Base-by-base conservation (phyloP, 108 stramenopile species). In the Cyclotella cryptica region DNA sequence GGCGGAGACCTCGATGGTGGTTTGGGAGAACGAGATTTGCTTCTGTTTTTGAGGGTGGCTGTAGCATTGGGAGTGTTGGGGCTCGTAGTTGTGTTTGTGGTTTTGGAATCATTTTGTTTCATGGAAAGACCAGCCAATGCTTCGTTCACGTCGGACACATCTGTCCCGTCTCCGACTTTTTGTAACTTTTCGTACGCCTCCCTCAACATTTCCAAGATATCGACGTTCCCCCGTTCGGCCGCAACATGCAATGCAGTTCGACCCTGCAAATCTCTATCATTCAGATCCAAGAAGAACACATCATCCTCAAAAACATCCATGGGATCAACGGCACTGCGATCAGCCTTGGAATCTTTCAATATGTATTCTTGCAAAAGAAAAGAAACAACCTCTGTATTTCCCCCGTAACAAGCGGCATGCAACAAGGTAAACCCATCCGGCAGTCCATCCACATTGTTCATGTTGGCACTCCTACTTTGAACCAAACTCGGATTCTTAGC, bases 231-330 rank as follows among this genome's bases (percentile, higher is more conserved):
- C 27, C 55, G 24, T 42, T 87, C 81, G 3, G 92, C 89, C 11
- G 91, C 91, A 76, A 93, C 80, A 70, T 94, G 94, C n/a, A 95
- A 74, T n/a, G 94, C 86, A 53, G 96, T 94, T 22, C 80, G 78
- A 3, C 96, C 96, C 27, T 77, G 79, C 26, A 88, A 63, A 71
- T 95, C 91, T 17, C 79, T 45, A 18, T 58, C 80, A 75, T 79
- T 64, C 29, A 86, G 46, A 58, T 79, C 78, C 30, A 85, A 30
- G 41, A 10, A 59, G 10, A 28, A 24, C 61, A 40, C 30, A 17
- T 18, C 44, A 42, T 21, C 63, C n/a, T 57, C 26, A 14, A 21
- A 35, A 40, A 40, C 67, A 10, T 44, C 55, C 0, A 35, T 39
- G 9, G 1, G 15, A n/a, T 29, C 46, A 18, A 39, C 66, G 19